Evolutionary conservation across 768 basidiomycete species (phyloP), one percentile per base, ranked within the genome.

Genomic region (Albatrellus ellisii): DNA sequence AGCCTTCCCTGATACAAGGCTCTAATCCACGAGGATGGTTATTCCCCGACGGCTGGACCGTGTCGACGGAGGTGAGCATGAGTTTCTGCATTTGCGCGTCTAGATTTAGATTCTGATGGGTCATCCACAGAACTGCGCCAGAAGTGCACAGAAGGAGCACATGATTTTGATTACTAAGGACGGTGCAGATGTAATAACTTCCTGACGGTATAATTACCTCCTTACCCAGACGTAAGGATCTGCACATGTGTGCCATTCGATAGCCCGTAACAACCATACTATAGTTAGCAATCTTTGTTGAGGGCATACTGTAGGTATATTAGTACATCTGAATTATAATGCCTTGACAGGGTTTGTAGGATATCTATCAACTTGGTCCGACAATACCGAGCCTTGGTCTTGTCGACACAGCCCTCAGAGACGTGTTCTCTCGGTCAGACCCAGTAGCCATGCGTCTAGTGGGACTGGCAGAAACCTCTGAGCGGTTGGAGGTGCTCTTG

Each of bases 31-130:
- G 62, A 20, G 74, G 75, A 2, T 81, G 79, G 74, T 73, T 87
- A 44, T 92, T 86, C 58, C 85, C 85, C 2, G 91, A 94, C 55
- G 87, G 85, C 20, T 94, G 91, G 91, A 90, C 88, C 2, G 77
- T 82, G n/a, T 83, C 84, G 0, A 90, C 89, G 0, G 78, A 84
- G 66, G 90, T 77, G 54, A 41, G 73, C 25, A 36, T 11, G 14
- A 24, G 3, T 26, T n/a, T 22, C 27, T 22, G 27, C 35, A 3
- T 12, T 44, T 39, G 14, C 21, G 6, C n/a, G 6, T 42, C 12
- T 44, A 24, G 32, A 33, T 15, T 25, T 21, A n/a, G 27, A 38
- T 21, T 26, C 14, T 8, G 24, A 11, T 14, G n/a, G 15, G 15
- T 4, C 20, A 14, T 15, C 8, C 25, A 21, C 35, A 89, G 85